These are phyloP conservation scores for Hyaloscypha finlandica DNA, from an alignment of 495 filamentous ascomycete species.

Conservation along the genomic window DNA sequence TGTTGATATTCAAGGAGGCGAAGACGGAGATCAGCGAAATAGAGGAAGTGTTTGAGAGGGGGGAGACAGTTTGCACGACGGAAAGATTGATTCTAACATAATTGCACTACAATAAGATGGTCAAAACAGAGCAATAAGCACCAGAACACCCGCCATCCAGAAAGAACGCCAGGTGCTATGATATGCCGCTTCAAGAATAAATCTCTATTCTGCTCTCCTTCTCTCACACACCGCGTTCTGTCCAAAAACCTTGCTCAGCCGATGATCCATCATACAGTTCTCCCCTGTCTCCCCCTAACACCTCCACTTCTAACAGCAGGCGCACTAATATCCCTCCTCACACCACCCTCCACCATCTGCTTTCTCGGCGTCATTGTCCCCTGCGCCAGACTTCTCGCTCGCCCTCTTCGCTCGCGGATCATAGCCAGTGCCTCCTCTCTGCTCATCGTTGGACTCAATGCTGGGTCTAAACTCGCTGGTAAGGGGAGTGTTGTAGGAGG, in stretches of 20 bases:
- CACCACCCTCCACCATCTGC: constrained; percentile 39
- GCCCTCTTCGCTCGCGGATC: constrained; percentile 54
- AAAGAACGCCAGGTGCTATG: constrained; percentile 32
- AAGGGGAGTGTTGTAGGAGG: constrained; percentile 12
- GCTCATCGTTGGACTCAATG: constrained; percentile 55
- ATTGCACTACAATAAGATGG: constrained; percentile 21
- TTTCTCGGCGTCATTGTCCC: constrained; percentile 44
- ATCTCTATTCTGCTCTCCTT: constrained; percentile 1
- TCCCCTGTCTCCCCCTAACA: constrained; percentile 18
- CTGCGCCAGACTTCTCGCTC: constrained; percentile 47
- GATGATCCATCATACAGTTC: constrained; percentile 11
- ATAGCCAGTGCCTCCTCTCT: constrained; percentile 58
- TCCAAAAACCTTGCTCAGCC: not conserved
- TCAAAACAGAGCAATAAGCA: not conserved
- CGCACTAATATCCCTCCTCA: constrained; percentile 45
- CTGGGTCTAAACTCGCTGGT: constrained; percentile 25
- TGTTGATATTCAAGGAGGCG: not conserved
- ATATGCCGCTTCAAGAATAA: not conserved
- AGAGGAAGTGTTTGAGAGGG: not conserved
- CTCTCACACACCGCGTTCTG: not conserved
- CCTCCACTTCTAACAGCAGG: constrained; percentile 33
- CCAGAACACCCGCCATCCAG: constrained; percentile 22
- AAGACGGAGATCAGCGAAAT: too few relatives aligned
- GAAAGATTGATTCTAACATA: constrained; percentile 13
- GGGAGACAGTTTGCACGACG: not conserved